phyloP scores from a whole-genome alignment of 495 filamentous ascomycete genomes.

The Penicillium bovifimosum region DNA sequence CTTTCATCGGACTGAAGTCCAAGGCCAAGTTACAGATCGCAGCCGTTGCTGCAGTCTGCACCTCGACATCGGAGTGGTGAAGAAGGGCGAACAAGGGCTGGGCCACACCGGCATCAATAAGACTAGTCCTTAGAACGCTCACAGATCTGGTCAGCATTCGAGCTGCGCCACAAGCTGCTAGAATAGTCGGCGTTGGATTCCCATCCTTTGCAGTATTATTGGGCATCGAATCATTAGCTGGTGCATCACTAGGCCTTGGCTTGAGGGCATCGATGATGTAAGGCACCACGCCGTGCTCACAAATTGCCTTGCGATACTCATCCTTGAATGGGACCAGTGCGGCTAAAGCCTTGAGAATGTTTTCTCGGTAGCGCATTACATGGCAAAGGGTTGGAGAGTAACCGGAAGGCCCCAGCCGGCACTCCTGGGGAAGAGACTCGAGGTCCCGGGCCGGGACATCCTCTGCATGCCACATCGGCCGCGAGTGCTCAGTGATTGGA shows the following conservation, averaged over 20 bases:
- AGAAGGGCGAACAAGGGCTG: slow-evolving; percentile 74
- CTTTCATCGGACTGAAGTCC: slow-evolving; percentile 85
- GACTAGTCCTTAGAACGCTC: slow-evolving; percentile 71
- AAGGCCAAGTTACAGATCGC: slow-evolving; percentile 77
- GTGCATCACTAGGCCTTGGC: slow-evolving; percentile 41
- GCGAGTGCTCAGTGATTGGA: slow-evolving; percentile 31
- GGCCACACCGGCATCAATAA: slow-evolving; percentile 81
- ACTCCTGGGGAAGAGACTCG: slow-evolving; percentile 23
- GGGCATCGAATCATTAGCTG: slow-evolving; percentile 26
- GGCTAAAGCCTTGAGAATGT: slow-evolving; percentile 71
- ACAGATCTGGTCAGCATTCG: slow-evolving; percentile 77
- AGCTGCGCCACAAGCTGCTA: slow-evolving; percentile 78
- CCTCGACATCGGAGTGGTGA: slow-evolving; percentile 67
- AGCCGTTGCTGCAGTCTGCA: slow-evolving; percentile 79
- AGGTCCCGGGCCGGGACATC: slow-evolving; percentile 17
- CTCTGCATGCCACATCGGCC: slow-evolving; percentile 41
- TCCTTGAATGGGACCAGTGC: slow-evolving; percentile 76
- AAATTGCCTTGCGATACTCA: slow-evolving; percentile 74
- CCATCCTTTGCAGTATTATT: slow-evolving; percentile 39
- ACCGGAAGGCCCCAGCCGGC: slow-evolving; percentile 53
- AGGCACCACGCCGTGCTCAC: slow-evolving; percentile 71
- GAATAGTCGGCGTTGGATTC: slow-evolving; percentile 59
- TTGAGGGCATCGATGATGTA: slow-evolving; percentile 81
- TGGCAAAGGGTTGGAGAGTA: slow-evolving; percentile 61
- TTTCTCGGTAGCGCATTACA: slow-evolving; percentile 70